These are phyloP conservation scores for Haberlea rhodopensis DNA, from an alignment of 257 asterid genomes.

Conservation along the genomic window DNA sequence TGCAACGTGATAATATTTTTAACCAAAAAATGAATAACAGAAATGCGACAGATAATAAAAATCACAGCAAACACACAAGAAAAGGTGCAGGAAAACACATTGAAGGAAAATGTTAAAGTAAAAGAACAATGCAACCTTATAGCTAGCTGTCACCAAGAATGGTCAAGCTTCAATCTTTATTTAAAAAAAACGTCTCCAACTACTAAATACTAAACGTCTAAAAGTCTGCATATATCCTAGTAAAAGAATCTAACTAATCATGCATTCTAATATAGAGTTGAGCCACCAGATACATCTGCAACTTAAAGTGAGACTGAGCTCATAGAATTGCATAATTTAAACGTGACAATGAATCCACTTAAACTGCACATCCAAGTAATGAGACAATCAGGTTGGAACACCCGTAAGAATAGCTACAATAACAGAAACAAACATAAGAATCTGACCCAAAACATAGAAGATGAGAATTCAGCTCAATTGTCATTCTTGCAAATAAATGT, in stretches of 20 bases:
- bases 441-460: neutral
- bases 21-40: neutral
- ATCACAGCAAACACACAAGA: neutral
- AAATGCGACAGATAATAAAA: neutral
- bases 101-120: too few relatives aligned
- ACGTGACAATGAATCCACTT: neutral
- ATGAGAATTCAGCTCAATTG: neutral
- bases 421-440: neutral
- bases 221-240: neutral
- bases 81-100: neutral
- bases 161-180: neutral
- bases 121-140: neutral
- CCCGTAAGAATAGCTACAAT: neutral
- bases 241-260: neutral
- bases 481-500: neutral
- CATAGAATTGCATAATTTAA: neutral
- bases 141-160: neutral
- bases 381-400: neutral
- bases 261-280: too few relatives aligned
- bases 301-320: neutral
- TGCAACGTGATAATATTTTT: slow-evolving; percentile 28
- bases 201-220: too few relatives aligned
- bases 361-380: neutral
- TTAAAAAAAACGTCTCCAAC: too few relatives aligned
- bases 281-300: neutral